Conservation (phyloP, 1,284 basidiomycete genomes). For the Ganoderma lingzhi region DNA sequence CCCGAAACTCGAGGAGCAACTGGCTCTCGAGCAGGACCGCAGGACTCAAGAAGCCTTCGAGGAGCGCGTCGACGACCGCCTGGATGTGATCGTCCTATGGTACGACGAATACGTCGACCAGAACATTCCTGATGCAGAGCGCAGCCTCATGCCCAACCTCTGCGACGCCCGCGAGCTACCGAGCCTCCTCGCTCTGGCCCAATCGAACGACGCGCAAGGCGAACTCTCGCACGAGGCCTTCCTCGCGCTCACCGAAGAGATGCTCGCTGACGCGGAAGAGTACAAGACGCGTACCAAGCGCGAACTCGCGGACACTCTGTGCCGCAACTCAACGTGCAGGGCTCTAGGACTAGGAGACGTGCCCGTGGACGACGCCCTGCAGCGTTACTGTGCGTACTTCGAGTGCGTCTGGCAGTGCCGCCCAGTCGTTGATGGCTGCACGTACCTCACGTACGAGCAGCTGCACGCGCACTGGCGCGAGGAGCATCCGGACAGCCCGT, state of each 20-base stretch:
- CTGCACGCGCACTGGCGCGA: slow-evolving; percentile 21
- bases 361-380: slow-evolving; percentile 12
- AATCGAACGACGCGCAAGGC: slow-evolving; percentile 13
- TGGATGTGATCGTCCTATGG: neutral
- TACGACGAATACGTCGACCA: slow-evolving; percentile 9
- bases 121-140: neutral
- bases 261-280: slow-evolving; percentile 10
- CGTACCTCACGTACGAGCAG: slow-evolving; percentile 11
- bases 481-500: slow-evolving; percentile 7
- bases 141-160: slow-evolving; percentile 15
- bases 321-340: neutral
- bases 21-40: slow-evolving; percentile 8
- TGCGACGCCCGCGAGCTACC: slow-evolving; percentile 13
- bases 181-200: slow-evolving; percentile 11
- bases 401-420: neutral
- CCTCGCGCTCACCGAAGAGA: neutral
- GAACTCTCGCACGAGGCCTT: slow-evolving; percentile 11
- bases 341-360: neutral
- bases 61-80: neutral
- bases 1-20: slow-evolving; percentile 19
- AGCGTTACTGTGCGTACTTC: slow-evolving; percentile 16
- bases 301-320: neutral
- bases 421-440: neutral
- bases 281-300: slow-evolving; percentile 10
- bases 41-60: slow-evolving; percentile 2